Percentiles rank a stretch among this genome's conserved stretches.
Evolutionary conservation across 495 filamentous ascomycete species (phyloP).

Genomic region (Aspergillus kassunensis): DNA sequence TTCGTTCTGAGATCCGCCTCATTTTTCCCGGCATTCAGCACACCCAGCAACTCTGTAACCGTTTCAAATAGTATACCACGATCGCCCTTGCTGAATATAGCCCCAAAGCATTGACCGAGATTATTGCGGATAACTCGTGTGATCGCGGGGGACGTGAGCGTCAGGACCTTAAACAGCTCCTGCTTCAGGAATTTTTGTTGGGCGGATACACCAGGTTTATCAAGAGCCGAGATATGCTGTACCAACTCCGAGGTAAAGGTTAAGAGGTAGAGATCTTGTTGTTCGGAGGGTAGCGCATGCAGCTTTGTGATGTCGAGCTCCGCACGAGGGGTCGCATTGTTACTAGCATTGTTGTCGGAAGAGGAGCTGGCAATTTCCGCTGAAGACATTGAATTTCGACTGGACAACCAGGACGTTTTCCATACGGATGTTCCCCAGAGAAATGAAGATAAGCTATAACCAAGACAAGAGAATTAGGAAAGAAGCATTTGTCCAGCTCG

Average conservation of each 20-base stretch:
- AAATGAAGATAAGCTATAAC: background rate
- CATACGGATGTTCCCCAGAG: conserved; percentile 17
- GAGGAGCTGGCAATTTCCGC: conserved; percentile 29
- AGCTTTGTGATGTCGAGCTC: conserved; percentile 87
- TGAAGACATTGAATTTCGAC: conserved; percentile 36
- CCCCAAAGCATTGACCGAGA: conserved; percentile 75
- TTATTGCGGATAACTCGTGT: conserved; percentile 89
- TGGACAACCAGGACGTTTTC: conserved; percentile 20
- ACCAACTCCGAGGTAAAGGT: conserved; percentile 83
- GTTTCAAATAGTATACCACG: conserved; percentile 90
- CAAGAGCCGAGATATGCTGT: conserved; percentile 70
- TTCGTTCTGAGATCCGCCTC: conserved; percentile 73
- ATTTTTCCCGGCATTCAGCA: conserved; percentile 71
- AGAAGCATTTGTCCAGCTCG: background rate
- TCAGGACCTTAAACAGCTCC: conserved; percentile 87
- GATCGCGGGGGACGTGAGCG: conserved; percentile 75
- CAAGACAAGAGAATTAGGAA: conserved; percentile 6
- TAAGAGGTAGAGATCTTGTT: conserved; percentile 90
- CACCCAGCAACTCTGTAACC: conserved; percentile 77
- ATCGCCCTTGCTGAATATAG: conserved; percentile 83
- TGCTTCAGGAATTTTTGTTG: conserved; percentile 87
- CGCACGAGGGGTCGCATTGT: conserved; percentile 35
- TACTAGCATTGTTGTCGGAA: conserved; percentile 14
- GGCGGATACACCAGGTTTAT: conserved; percentile 71
- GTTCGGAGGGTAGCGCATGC: conserved; percentile 84